Base-by-base conservation (phyloP, 192 early-diverging fungal species). In the Jimgerdemannia lactiflua region DNA sequence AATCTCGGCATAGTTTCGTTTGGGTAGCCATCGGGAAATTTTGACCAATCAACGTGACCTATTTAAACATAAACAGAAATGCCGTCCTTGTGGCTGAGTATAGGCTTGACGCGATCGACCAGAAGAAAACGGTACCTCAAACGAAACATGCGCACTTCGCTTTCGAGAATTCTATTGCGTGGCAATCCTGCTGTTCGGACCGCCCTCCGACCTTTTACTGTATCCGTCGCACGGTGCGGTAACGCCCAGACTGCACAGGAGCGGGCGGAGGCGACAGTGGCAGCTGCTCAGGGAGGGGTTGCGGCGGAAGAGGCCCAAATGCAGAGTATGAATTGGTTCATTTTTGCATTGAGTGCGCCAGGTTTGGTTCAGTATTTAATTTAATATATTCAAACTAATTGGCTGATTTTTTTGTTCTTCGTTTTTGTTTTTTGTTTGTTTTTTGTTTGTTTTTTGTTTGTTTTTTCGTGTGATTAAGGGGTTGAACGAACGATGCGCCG, bases 401-500 rank as follows among this genome's bases (percentile, higher is more conserved):
- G 29, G 29, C 1, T 29, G 29, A 29, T 29, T 29, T 29, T 29
- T 29, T n/a, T n/a, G n/a, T n/a, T 29, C 29, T 29, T 29, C 1
- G 29, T 29, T 29, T 29, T 29, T 29, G 29, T 29, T 29, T 29
- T 29, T 29, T 29, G 29, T 14, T 6, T 59, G 0, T 59, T 14
- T 0, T 59, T 59, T 59, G 49, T 59, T 14, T 10, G 29, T 14
- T 6, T 59, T 14, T 59, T 14, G 14, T 59, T 59, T 59, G 49
- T 59, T 14, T 10, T 59, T 59, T 59, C 49, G 14, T 59, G 7
- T 68, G 29, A 29, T 68, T 81, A 84, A n/a, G 83, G 81, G 29
- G 87, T 80, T 59, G 82, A 86, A 68, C 78, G 83, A 18, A 85
- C 87, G n/a, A 82, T 86, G 78, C 81, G 84, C 67, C 87, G 88